Evolutionary conservation across 768 basidiomycete species (phyloP).

Genomic region (Clitopilus passeckerianus): DNA sequence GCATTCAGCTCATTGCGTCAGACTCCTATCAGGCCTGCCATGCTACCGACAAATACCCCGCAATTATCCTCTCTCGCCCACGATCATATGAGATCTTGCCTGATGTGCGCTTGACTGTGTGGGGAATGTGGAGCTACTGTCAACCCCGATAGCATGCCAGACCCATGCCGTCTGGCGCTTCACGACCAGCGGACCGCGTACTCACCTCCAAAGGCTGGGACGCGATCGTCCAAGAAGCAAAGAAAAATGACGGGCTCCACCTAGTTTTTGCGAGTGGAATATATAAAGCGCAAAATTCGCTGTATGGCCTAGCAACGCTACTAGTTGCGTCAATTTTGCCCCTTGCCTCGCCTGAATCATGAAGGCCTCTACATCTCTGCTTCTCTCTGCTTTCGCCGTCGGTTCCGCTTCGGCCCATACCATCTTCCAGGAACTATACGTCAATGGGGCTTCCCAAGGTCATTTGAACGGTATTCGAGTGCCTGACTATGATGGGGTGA

Average conservation of each 20-base stretch:
- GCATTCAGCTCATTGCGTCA: background rate
- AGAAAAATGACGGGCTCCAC: background rate
- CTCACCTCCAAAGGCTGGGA: background rate
- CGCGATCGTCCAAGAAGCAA: background rate
- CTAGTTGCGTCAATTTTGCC: too few relatives aligned
- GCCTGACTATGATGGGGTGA: slow-evolving; percentile 37
- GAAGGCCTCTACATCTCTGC: slow-evolving; percentile 3
- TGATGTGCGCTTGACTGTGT: background rate
- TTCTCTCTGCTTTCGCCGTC: slow-evolving; percentile 7
- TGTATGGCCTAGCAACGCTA: background rate
- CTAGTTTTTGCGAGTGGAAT: background rate
- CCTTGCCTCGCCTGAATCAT: too few relatives aligned
- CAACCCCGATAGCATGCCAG: background rate
- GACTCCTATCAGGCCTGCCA: background rate
- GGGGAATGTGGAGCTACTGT: background rate
- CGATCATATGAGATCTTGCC: background rate
- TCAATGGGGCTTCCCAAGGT: slow-evolving; percentile 46
- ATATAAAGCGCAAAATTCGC: background rate
- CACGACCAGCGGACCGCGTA: background rate
- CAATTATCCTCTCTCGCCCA: slow-evolving; percentile 1
- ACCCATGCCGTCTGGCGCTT: too few relatives aligned
- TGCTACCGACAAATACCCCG: slow-evolving; percentile 11
- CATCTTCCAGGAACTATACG: slow-evolving; percentile 51
- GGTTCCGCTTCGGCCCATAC: slow-evolving; percentile 38
- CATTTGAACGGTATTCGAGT: slow-evolving; percentile 35